A percentile compares a stretch with the other conserved stretches of the same genome.
These are phyloP conservation scores for Lipomyces yamadae DNA, from an alignment of 805 yeast genomes.

Conservation along the genomic window DNA sequence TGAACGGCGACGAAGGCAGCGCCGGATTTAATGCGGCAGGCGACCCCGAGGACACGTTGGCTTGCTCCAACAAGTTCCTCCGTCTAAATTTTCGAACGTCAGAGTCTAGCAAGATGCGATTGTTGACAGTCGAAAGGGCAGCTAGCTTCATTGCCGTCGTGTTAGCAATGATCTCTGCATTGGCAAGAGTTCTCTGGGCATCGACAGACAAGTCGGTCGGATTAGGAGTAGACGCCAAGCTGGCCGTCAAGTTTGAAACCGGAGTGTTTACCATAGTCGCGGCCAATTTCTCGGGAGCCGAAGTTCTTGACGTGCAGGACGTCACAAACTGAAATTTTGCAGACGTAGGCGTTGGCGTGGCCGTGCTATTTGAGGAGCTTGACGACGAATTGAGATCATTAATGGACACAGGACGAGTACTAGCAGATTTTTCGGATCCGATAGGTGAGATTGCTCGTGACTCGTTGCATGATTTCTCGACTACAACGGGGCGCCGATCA, in stretches of 20 bases:
- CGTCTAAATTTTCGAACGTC: constrained; percentile 44
- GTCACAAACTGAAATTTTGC: constrained; percentile 19
- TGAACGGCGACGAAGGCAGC: constrained; percentile 10
- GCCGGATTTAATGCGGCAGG: constrained; percentile 11
- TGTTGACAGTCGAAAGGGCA: constrained; percentile 68
- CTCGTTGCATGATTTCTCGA: background rate
- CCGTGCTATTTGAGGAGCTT: background rate
- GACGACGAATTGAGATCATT: constrained; percentile 17
- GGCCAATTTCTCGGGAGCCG: constrained; percentile 41
- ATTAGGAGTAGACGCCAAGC: constrained; percentile 22
- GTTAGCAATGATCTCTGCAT: constrained; percentile 42
- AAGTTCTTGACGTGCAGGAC: constrained; percentile 22
- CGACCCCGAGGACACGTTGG: constrained; percentile 2
- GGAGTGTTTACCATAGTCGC: constrained; percentile 43
- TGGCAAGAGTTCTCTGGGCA: constrained; percentile 34
- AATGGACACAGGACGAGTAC: constrained; percentile 19
- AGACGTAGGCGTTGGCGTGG: constrained; percentile 18
- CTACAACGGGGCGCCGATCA: background rate
- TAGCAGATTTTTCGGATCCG: constrained; percentile 33
- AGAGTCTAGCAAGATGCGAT: constrained; percentile 53
- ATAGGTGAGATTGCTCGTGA: constrained; percentile 34
- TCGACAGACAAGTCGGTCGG: constrained; percentile 3
- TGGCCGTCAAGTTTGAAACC: constrained; percentile 12
- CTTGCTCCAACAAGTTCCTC: constrained; percentile 16
- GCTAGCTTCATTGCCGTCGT: constrained; percentile 62